These are phyloP conservation scores for Wilcoxina mikolae DNA, from an alignment of 495 filamentous ascomycete species.

Conservation along the genomic window DNA sequence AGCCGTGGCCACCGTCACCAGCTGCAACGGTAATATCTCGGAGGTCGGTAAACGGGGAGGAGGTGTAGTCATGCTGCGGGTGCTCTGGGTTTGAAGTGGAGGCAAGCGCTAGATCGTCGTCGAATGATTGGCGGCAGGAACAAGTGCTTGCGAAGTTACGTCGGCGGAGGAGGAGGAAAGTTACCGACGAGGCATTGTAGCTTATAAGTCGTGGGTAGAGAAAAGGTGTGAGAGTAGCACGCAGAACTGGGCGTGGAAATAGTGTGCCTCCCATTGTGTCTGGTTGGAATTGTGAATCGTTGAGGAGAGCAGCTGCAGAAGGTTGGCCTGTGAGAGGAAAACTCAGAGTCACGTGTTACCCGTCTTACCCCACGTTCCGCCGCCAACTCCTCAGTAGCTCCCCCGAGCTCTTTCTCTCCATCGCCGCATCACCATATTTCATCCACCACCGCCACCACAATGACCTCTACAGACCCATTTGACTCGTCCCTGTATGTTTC, in stretches of 20 bases:
- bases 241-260: neutral
- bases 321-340: too few species aligned
- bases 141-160: neutral
- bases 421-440: conserved; percentile 9
- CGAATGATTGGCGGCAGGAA: neutral
- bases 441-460: conserved; percentile 16
- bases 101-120: conserved; percentile 31
- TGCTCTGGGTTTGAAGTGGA: conserved; percentile 39
- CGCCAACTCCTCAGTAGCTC: neutral
- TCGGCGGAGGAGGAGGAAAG: conserved; percentile 14
- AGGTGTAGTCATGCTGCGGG: conserved; percentile 48
- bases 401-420: conserved; percentile 2
- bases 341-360: conserved; percentile 1
- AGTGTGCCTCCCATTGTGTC: neutral
- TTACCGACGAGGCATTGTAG: neutral
- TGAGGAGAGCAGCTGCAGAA: neutral
- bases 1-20: conserved; percentile 75
- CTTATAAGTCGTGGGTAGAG: conserved; percentile 5
- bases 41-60: conserved; percentile 72
- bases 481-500: conserved; percentile 65
- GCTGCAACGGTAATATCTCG: conserved; percentile 60
- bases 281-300: neutral
- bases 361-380: neutral
- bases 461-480: conserved; percentile 45
- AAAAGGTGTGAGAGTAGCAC: conserved; percentile 6